Evolutionary conservation across 176 grass and related monocot genomes (phyloP), one percentile per base, ranked within the genome.

Genomic region (Aegilops bicornis): DNA sequence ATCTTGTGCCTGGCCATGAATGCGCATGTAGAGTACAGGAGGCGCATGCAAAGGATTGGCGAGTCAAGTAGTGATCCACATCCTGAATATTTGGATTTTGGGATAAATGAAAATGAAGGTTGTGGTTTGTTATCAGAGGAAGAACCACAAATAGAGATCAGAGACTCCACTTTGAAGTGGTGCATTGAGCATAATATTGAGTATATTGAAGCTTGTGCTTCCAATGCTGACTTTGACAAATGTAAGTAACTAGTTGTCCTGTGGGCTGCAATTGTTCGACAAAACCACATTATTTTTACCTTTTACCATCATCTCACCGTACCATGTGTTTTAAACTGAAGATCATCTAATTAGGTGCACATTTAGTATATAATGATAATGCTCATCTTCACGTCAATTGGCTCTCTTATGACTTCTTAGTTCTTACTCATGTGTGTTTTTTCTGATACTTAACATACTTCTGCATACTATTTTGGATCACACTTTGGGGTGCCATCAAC

Each of bases 121-220:
- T 94, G 62, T 88, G 77, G 87, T 45, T 94, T 99, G 73, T 86
- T 96, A 86, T 93, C 84, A 77, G 88, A 91, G 80, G 94, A 96
- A 91, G 92, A 94, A 58, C 79, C 76, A 67, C 78, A 61, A 72
- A 87, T 91, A 79, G 85, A 96, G 76, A 88, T 90, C 88, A 92
- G 86, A 89, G 86, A 89, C 39, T 92, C 74, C 31, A 84, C 84
- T 76, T 36, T 83, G 62, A 79, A 94, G 30, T 96, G 97, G 94
- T 99, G 94, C 58, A 64, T 88, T 68, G 83, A 94, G 30, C 87
- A 96, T 74, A 94, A 93, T 80, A 96, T 99, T 30, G 97, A 99
- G 87, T 99, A 91, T 69, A 79, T 99, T 47, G 94, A 99, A 85
- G 90, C 97, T 66, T 99, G 97, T 85, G 94, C 92, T 87, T 94